Evolutionary conservation across 192 early-diverging fungal genomes (phyloP), one percentile per base, ranked within the genome.

Genomic region (Spizellomyces sp.): DNA sequence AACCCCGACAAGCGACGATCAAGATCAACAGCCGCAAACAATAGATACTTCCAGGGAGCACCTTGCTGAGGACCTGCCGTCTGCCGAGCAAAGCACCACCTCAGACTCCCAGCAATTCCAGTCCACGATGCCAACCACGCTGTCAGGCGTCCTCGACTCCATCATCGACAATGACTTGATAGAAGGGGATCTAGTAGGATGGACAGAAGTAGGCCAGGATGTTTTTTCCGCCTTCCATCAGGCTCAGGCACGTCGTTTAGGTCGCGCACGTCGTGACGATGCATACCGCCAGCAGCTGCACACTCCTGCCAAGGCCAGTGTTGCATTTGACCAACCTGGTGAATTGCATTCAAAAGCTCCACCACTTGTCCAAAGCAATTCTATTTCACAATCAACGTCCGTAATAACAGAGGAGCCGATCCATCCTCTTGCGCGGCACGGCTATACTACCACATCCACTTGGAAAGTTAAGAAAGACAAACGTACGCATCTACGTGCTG

Each of bases 391-490:
- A 1, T 54, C 50, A n/a, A 54, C 50, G 17, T 12, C 14, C 12
- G 50, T 19, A 54, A 4, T 54, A 19, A 54, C 14, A 12, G 50
- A 19, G 17, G 50, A 54, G 17, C 12, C 50, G 5, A 5, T 48
- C 27, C 69, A 70, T 61, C 69, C 69, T 10, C 59, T 62, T 6
- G 57, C 69, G 19, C 42, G 48, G 47, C 44, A 48, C 12, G 69
- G 69, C 0, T 70, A 70, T 27, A 62, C 59, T 41, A 48, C 47
- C 15, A 62, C 69, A 7, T 14, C 57, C 42, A 14, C 55, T n/a
- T 68, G 69, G 69, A 70, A 62, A 50, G 22, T 36, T 45, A 21
- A 48, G 45, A 70, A 70, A 48, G 58, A 48, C 5, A 55, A 21
- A 44, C 42, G 54, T 0, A 45, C 5, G 41, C 21, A 54, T 9